phyloP scores from a whole-genome alignment of 192 early-diverging fungal species.

The Allomyces macrogynus region DNA sequence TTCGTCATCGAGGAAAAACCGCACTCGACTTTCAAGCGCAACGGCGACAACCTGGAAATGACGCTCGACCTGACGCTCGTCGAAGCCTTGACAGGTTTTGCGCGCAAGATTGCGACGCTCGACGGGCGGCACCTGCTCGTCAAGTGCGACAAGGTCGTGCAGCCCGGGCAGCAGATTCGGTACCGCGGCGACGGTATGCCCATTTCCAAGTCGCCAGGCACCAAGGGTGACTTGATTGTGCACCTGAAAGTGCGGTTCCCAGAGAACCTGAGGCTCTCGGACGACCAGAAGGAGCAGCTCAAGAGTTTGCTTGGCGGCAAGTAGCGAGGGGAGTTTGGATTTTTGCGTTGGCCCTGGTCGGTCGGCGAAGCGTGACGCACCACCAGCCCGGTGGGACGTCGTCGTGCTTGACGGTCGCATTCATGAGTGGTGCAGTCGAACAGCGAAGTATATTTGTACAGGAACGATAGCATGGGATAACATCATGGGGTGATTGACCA shows the following conservation, averaged over 20 bases:
- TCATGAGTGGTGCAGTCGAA: no score
- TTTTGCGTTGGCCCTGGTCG: no score
- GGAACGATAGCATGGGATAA: no score
- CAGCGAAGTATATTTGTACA: no score
- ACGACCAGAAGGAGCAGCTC: conserved; percentile 40
- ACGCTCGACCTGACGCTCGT: conserved; percentile 43
- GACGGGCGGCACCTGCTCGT: conserved; percentile 53
- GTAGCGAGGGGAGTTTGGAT: no score
- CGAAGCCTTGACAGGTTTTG: conserved; percentile 67
- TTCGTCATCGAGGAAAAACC: conserved; percentile 88
- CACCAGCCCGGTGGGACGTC: no score
- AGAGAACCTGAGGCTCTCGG: conserved; percentile 21
- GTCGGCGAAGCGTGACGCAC: no score
- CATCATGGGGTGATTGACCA: no score
- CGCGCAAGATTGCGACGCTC: conserved; percentile 46
- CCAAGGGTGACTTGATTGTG: conserved; percentile 74
- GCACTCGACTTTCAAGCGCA: conserved; percentile 65
- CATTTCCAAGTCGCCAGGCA: conserved; percentile 57
- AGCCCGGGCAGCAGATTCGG: conserved; percentile 52
- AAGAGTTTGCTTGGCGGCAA: no score
- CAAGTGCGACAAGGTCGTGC: conserved; percentile 33
- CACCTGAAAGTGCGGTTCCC: conserved; percentile 67
- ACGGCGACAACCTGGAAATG: conserved; percentile 60
- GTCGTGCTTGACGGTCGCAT: no score
- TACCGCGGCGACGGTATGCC: conserved; percentile 83